Percentiles rank a stretch among this genome's conserved stretches.
Evolutionary conservation across 1,284 basidiomycete species (phyloP).

Genomic region (Ceratobasidium sp.): DNA sequence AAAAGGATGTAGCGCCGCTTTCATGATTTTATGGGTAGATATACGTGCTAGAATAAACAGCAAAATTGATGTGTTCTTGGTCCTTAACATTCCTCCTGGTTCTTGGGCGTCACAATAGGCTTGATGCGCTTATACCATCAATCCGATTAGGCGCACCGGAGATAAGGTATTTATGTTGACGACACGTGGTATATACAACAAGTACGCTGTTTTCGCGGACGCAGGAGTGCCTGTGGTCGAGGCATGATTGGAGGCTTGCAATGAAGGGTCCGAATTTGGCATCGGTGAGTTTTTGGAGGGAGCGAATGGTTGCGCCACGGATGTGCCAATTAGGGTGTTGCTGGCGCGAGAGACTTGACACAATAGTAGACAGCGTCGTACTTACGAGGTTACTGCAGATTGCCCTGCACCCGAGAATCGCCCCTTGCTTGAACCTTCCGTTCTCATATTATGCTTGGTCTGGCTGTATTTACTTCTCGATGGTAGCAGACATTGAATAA

Average conservation of each 20-base stretch:
- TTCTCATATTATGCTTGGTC: conserved; percentile 98
- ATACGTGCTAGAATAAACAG: not conserved
- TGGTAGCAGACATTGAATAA: conserved; percentile 98
- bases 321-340: conserved; percentile 99
- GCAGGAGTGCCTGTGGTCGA: conserved; percentile 98
- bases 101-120: too few relatives aligned
- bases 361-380: conserved; percentile 43
- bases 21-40: conserved; percentile 14
- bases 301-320: conserved; percentile 94
- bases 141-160: conserved; percentile 98
- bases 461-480: conserved; percentile 97
- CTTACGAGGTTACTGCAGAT: conserved; percentile 95
- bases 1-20: conserved; percentile 47
- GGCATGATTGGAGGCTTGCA: conserved; percentile 91
- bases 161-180: conserved; percentile 93
- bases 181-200: conserved; percentile 93
- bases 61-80: conserved; percentile 4
- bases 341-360: conserved; percentile 56
- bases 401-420: conserved; percentile 99
- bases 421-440: conserved; percentile 99
- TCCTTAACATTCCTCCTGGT: not conserved
- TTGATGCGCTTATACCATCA: too few relatives aligned
- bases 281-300: conserved; percentile 96
- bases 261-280: conserved; percentile 96
- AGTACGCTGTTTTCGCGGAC: conserved; percentile 99